These are phyloP conservation scores for Rubroshorea leprosula DNA, from an alignment of 345 rosid genomes.

Conservation along the genomic window DNA sequence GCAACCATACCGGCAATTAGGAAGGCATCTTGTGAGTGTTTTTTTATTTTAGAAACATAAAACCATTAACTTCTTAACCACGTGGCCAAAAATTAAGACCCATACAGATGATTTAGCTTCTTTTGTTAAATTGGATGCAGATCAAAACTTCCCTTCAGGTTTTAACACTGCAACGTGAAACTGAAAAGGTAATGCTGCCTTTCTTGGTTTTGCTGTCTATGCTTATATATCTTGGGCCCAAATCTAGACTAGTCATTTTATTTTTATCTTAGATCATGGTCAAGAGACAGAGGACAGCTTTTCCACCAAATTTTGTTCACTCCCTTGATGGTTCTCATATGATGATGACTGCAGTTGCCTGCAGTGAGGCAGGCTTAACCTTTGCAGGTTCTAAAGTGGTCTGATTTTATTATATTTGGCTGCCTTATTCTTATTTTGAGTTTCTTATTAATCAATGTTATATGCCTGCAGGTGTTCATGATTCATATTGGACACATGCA, in stretches of 20 bases:
- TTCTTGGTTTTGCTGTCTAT: too few species aligned
- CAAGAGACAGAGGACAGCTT: constrained; percentile 88
- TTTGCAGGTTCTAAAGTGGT: constrained; percentile 66
- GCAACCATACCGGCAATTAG: constrained; percentile 82
- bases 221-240: too few species aligned
- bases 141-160: constrained; percentile 90
- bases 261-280: constrained; percentile 51
- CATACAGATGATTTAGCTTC: constrained; percentile 10
- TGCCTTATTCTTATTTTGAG: constrained; percentile 5
- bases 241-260: too few species aligned
- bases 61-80: neutral
- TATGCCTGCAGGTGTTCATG: constrained; percentile 82
- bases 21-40: constrained; percentile 65
- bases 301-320: constrained; percentile 97
- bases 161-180: constrained; percentile 76
- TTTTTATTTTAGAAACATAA: neutral
- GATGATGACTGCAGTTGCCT: constrained; percentile 99
- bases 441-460: constrained; percentile 17
- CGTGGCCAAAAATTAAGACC: too few species aligned
- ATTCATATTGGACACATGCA: constrained; percentile 99
- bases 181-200: constrained; percentile 56
- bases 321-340: constrained; percentile 97
- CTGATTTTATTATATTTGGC: constrained; percentile 7
- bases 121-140: constrained; percentile 40
- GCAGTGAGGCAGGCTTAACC: constrained; percentile 69